These are phyloP conservation scores for Bipolaris zeicola DNA, from an alignment of 2,329 filamentous ascomycete genomes.

Conservation along the genomic window DNA sequence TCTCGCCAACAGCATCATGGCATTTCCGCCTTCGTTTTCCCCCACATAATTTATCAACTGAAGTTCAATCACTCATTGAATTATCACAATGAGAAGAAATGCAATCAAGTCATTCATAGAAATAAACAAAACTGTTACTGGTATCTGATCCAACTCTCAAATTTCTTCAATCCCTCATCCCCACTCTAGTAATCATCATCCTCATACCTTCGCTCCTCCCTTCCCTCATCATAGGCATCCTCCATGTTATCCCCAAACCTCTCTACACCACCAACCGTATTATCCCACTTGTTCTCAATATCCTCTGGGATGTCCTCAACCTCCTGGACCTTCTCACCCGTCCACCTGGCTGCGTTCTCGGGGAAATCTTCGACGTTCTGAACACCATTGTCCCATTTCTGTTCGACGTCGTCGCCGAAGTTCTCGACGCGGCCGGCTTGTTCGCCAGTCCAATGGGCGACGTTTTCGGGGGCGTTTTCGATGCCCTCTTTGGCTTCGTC, in stretches of 20 bases:
- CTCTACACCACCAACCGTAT: constrained; percentile 22
- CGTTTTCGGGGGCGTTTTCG: constrained; percentile 32
- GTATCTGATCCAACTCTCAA: too few relatives aligned
- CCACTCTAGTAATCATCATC: constrained; percentile 18
- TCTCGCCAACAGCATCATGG: too few relatives aligned
- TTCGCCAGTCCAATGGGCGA: constrained; percentile 29
- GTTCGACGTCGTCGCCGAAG: constrained; percentile 28
- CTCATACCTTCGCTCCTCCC: constrained; percentile 32
- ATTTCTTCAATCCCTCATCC: too few relatives aligned
- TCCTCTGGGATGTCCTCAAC: constrained; percentile 34
- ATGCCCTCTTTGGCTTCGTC: constrained; percentile 26
- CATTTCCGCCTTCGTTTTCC: too few relatives aligned
- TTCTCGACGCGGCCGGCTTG: constrained; percentile 32
- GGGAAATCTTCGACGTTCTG: constrained; percentile 34
- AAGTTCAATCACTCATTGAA: too few relatives aligned
- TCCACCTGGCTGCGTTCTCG: constrained; percentile 30
- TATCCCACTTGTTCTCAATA: constrained; percentile 33
- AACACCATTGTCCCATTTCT: constrained; percentile 26
- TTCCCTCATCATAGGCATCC: constrained; percentile 30
- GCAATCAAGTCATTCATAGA: too few relatives aligned
- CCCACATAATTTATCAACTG: too few relatives aligned
- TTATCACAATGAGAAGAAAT: too few relatives aligned
- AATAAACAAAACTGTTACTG: too few relatives aligned
- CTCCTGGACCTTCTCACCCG: constrained; percentile 31
- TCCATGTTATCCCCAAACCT: constrained; percentile 31